phyloP scores from a whole-genome alignment of 2,329 filamentous ascomycete species.

The Scolecobasidium constrictum region DNA sequence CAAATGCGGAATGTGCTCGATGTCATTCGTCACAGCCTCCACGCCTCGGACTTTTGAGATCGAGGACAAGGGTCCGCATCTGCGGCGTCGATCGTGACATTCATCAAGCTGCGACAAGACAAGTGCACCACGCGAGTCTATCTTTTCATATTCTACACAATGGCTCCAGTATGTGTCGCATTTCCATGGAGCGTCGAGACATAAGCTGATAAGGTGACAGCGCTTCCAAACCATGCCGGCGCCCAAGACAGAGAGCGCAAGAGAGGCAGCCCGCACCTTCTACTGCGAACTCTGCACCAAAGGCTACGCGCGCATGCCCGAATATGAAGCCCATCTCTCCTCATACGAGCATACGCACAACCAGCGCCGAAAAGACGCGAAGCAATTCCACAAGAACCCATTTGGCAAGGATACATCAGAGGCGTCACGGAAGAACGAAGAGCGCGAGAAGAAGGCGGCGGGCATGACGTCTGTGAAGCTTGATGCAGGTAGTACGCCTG shows the following conservation, averaged over 20 bases:
- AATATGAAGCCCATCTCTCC: conserved; percentile 88
- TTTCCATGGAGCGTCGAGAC: too few species aligned
- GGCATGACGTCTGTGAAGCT: conserved; percentile 56
- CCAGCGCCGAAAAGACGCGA: conserved; percentile 71
- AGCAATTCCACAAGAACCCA: conserved; percentile 66
- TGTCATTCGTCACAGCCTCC: not conserved
- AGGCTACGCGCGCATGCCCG: conserved; percentile 88
- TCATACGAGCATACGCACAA: conserved; percentile 93
- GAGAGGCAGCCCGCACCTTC: conserved; percentile 10
- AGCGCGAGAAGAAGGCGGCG: conserved; percentile 49
- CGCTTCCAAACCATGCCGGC: conserved; percentile 2
- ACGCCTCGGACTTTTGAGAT: too few species aligned
- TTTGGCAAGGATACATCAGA: conserved; percentile 38
- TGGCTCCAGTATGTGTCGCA: too few species aligned
- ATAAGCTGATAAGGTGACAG: not conserved
- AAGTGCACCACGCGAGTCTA: too few species aligned
- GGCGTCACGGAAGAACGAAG: conserved; percentile 55
- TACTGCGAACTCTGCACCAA: conserved; percentile 69
- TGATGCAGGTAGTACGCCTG: conserved; percentile 18
- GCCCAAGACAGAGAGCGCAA: conserved; percentile 11
- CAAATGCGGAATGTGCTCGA: not conserved
- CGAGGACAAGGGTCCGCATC: too few species aligned
- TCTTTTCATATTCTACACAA: too few species aligned
- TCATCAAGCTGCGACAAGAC: too few species aligned
- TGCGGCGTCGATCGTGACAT: too few species aligned